Evolutionary conservation across 2,329 filamentous ascomycete species (phyloP).

Genomic region (Alternaria brassicae): DNA sequence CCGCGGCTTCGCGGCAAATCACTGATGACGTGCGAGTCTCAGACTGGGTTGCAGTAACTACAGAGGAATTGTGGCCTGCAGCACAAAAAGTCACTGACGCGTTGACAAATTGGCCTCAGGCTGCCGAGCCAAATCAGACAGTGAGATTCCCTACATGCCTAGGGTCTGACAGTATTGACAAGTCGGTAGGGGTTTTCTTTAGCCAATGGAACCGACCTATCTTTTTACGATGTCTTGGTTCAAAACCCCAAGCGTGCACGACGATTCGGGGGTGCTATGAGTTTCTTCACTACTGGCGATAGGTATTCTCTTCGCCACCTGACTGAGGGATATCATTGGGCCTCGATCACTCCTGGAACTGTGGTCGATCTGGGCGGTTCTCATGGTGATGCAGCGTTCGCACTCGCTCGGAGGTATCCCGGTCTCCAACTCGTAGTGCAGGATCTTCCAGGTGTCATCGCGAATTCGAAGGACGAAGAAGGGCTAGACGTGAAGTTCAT

Average conservation of each 20-base stretch:
- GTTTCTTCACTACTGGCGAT: conserved; percentile 12
- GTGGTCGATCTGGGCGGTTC: conserved; percentile 32
- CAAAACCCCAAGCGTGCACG: conserved; percentile 3
- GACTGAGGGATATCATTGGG: conserved; percentile 6
- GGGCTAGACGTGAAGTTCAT: conserved; percentile 21
- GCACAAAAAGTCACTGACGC: conserved; percentile 11
- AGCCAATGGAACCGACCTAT: conserved; percentile 17
- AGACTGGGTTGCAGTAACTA: background rate
- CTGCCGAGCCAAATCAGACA: conserved; percentile 8
- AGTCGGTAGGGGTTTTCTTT: conserved; percentile 2
- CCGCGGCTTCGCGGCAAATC: conserved; percentile 9
- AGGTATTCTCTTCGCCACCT: background rate
- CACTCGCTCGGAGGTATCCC: conserved; percentile 20
- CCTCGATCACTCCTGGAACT: conserved; percentile 15
- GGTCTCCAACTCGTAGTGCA: conserved; percentile 25
- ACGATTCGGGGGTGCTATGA: conserved; percentile 23
- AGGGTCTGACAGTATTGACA: background rate
- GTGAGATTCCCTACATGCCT: conserved; percentile 2
- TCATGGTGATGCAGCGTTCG: conserved; percentile 21
- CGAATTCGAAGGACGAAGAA: conserved; percentile 10
- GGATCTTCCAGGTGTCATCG: conserved; percentile 24
- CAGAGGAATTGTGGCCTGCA: conserved; percentile 9
- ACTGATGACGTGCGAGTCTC: background rate
- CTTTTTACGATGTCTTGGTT: conserved; percentile 22
- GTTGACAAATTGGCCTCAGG: conserved; percentile 8